Base-by-base conservation (phyloP, 2,329 filamentous ascomycete genomes). In the Monilinia polystroma region DNA sequence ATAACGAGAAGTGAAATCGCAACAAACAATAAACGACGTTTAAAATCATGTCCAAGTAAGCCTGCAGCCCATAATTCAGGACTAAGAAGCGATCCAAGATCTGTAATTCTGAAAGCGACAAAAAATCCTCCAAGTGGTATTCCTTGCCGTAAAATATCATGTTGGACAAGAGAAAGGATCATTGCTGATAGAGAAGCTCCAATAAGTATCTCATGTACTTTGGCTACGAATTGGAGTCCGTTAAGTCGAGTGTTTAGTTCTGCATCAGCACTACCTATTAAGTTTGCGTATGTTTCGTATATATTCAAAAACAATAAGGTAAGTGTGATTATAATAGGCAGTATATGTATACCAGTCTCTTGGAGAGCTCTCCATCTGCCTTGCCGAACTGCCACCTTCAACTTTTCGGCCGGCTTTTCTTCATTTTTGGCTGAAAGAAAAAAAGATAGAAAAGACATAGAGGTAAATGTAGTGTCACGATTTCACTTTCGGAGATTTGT, bases 31-130 rank as follows among this genome's bases (percentile, higher is more conserved):
- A 14, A 43, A 4, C 29, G 5, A 12, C 12, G 8, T 23, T 43
- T 57, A 35, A 35, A 35, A 35, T 35, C 32, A 12, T 12, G 11
- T 12, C n/a, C 35, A n/a, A 12, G 11, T 2, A 20, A 10, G 4
- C 55, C 35, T n/a, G n/a, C n/a, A 14, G 55, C 55, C 55, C 55
- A 57, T 1, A 57, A 7, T 43, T 57, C 55, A 11, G 55, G 55
- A 43, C 35, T 57, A 18, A 20, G n/a, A n/a, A 57, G 55, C 6
- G 20, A 57, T 18, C 55, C 55, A 43, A 57, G 55, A 8, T 57
- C 55, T 14, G 16, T 43, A 35, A 57, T 41, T 45, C n/a, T 43
- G 35, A 57, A 43, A 14, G 16, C 35, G 18, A n/a, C 8, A 16
- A 57, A 8, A 35, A 57, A 16, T 4, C 35, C 55, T 11, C 35